Conservation (phyloP, 2,329 filamentous ascomycete species). For the Cladosporium sp. region DNA sequence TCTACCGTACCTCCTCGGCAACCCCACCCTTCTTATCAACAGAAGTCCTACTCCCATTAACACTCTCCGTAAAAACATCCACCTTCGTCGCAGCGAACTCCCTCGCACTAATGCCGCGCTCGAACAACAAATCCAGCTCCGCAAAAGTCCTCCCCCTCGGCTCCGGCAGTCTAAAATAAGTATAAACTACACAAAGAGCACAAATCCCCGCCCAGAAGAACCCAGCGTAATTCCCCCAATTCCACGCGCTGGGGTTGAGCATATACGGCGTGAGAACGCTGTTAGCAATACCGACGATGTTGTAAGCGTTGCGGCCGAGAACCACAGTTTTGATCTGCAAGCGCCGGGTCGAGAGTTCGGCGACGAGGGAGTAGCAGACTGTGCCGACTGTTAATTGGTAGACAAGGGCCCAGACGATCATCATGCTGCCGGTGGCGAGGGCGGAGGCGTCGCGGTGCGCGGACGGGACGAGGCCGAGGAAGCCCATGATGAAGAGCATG, state of each 20-base stretch:
- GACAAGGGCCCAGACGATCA: slow-evolving; percentile 77
- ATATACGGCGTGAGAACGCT: slow-evolving; percentile 86
- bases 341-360: slow-evolving; percentile 77
- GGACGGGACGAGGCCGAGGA: slow-evolving; percentile 72
- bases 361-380: slow-evolving; percentile 84
- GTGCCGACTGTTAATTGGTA: slow-evolving; percentile 89
- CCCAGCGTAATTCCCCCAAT: slow-evolving; percentile 83
- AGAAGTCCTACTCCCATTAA: slow-evolving; percentile 9
- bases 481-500: slow-evolving; percentile 82
- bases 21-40: slow-evolving; percentile 2
- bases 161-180: slow-evolving; percentile 78
- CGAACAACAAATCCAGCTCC: slow-evolving; percentile 82
- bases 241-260: slow-evolving; percentile 83
- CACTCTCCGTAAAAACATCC: slow-evolving; percentile 51
- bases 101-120: slow-evolving; percentile 68
- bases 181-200: slow-evolving; percentile 78
- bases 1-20: not conserved
- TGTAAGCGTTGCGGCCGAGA: slow-evolving; percentile 73
- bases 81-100: slow-evolving; percentile 65
- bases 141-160: slow-evolving; percentile 79
- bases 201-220: slow-evolving; percentile 87
- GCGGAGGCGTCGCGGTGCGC: slow-evolving; percentile 61
- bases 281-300: slow-evolving; percentile 78
- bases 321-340: slow-evolving; percentile 92
- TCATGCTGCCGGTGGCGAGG: slow-evolving; percentile 79